Evolutionary conservation across 169 alveolate species (phyloP), one percentile per base, ranked within the genome.

Genomic region (Cryptosporidium canis): DNA sequence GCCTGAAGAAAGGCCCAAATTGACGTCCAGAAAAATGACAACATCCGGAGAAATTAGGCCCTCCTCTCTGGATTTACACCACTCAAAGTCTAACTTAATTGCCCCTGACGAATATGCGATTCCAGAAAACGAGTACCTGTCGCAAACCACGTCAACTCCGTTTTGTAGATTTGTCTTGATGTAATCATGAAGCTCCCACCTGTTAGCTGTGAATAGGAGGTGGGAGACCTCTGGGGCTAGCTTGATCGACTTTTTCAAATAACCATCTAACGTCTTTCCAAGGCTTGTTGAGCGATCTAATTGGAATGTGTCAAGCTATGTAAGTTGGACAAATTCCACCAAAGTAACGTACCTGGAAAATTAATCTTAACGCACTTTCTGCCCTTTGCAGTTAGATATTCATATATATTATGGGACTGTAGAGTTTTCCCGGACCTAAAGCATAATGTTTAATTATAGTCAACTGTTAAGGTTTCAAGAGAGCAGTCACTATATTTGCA

Each of bases 61-160:
- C 67, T 67, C 64, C 83, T 95, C 97, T 33, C 92, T 27, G 56
- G 84, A 63, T 48, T 83, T 90, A 83, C 97, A 94, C 97, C 98
- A 95, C 14, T 93, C 93, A n/a, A 94, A 64, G 39, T 91, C 94
- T 3, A 68, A 21, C 44, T 70, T 71, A 37, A 91, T 93, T 37
- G 98, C 98, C 2, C 99, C 99, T 11, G 97, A 94, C 0, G 99
- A 96, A 83, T 96, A 97, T 31, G 98, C 97, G 14, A 97, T 96
- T 35, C 99, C 99, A 16, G 98, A 96, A 90, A 92, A 97, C 0
- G 98, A 97, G 83, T 97, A 97, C 82, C 99, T 83, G 68, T 97
- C 99, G 83, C 97, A 92, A 2, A 97, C 85, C 9, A 97, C 93
- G 90, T 93, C 91, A 2, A 85, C 84, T 18, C 99, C 99, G 18